Conservation (phyloP, 2,329 filamentous ascomycete genomes). For the Epicoccum sorghinum region DNA sequence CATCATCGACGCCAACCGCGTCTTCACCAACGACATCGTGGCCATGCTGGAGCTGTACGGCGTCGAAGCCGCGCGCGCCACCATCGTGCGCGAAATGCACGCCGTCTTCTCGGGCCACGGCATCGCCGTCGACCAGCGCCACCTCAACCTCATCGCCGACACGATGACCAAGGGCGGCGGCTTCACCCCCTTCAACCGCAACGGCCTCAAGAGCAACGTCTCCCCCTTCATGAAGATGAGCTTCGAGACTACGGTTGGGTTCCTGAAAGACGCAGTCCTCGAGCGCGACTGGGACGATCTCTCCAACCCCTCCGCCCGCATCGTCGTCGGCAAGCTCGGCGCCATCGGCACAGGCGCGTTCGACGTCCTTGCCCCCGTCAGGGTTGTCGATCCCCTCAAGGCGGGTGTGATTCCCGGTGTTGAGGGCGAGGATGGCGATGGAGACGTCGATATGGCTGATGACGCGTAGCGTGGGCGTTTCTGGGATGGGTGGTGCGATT, state of each 20-base stretch:
- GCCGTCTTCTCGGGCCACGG: constrained; percentile 88
- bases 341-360: constrained; percentile 90
- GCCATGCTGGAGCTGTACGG: constrained; percentile 86
- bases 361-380: constrained; percentile 69
- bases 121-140: constrained; percentile 88
- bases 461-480: background rate
- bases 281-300: constrained; percentile 91
- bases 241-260: constrained; percentile 95
- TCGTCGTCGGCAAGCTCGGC: constrained; percentile 84
- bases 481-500: background rate
- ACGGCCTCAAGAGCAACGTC: constrained; percentile 81
- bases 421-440: constrained; percentile 15
- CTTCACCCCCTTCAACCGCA: constrained; percentile 91
- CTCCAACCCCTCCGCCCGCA: constrained; percentile 80
- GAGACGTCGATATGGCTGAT: constrained; percentile 21
- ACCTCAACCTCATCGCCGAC: constrained; percentile 94
- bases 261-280: constrained; percentile 89
- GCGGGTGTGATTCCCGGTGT: constrained; percentile 18
- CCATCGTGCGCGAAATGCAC: constrained; percentile 84
- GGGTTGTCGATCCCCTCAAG: constrained; percentile 37
- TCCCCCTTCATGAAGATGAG: constrained; percentile 98
- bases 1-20: constrained; percentile 82
- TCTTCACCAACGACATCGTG: constrained; percentile 91
- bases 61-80: constrained; percentile 87
- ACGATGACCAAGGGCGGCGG: constrained; percentile 95